phyloP scores from a whole-genome alignment of 108 stramenopile species.

The Pseudonitzschia multistriata region DNA sequence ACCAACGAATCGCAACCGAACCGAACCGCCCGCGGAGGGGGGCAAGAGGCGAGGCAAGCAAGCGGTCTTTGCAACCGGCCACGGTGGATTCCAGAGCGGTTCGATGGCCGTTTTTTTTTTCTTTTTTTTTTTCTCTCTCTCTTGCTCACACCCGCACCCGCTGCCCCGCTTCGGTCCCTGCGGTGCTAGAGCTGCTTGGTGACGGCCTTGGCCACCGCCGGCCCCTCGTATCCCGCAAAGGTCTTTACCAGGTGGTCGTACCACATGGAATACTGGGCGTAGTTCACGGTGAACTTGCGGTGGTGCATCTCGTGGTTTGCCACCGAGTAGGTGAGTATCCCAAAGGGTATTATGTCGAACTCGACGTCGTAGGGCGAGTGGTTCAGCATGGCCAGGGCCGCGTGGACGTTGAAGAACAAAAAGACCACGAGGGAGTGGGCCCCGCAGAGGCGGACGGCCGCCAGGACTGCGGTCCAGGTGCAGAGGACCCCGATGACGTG shows the following conservation, averaged over 20 bases:
- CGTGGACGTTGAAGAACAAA: conserved; percentile 73
- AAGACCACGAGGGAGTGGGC: conserved; percentile 63
- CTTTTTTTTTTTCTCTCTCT: too few relatives aligned
- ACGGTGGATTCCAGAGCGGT: too few relatives aligned
- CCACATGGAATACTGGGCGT: conserved; percentile 90
- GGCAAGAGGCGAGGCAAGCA: too few relatives aligned
- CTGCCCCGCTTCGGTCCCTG: too few relatives aligned
- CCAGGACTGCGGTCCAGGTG: conserved; percentile 50
- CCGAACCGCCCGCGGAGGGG: too few relatives aligned
- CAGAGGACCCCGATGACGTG: conserved; percentile 69
- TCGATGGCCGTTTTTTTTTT: too few relatives aligned
- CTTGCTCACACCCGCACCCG: too few relatives aligned
- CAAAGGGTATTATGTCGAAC: conserved; percentile 46
- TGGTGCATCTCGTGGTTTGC: conserved; percentile 94
- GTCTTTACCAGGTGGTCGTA: conserved; percentile 82
- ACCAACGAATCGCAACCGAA: too few relatives aligned
- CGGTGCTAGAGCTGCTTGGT: not conserved
- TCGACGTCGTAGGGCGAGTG: conserved; percentile 65
- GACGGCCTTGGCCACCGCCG: conserved; percentile 3
- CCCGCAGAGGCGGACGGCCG: conserved; percentile 34
- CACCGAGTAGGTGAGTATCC: conserved; percentile 68
- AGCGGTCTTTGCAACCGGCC: too few relatives aligned
- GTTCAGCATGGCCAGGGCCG: conserved; percentile 74
- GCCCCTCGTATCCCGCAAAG: conserved; percentile 74
- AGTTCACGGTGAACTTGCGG: conserved; percentile 89